phyloP scores from a whole-genome alignment of 1,284 basidiomycete species.

The Fistulinella cinereoalba region DNA sequence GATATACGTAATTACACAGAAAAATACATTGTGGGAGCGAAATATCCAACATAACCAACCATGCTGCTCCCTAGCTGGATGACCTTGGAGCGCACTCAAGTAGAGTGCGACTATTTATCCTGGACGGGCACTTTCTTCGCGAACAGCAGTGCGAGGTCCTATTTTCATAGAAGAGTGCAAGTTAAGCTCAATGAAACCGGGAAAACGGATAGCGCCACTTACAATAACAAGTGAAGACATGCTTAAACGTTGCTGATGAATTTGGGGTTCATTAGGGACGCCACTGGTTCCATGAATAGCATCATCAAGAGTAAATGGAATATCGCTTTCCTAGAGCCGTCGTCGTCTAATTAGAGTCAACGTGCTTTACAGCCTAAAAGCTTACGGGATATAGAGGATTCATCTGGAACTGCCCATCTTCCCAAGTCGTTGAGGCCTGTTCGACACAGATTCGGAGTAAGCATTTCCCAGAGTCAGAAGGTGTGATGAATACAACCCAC shows the following conservation, averaged over 20 bases:
- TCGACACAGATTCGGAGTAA: constrained; percentile 2
- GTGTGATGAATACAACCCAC: constrained; percentile 15
- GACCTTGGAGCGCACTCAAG: neutral
- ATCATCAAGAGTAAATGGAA: constrained; percentile 1
- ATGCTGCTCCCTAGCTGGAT: neutral
- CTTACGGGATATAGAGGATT: constrained; percentile 3
- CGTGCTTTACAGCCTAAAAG: neutral
- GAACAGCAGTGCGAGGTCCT: constrained; percentile 27
- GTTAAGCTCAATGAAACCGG: too few species aligned
- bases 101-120: neutral
- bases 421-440: constrained; percentile 7
- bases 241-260: constrained; percentile 17
- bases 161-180: neutral
- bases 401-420: neutral
- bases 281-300: constrained; percentile 12
- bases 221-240: constrained; percentile 25
- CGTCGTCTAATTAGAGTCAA: constrained; percentile 1
- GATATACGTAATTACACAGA: constrained; percentile 9
- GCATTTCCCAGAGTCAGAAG: constrained; percentile 3
- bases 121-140: constrained; percentile 1
- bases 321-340: constrained; percentile 12
- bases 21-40: too few species aligned
- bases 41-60: neutral
- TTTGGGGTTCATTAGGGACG: neutral
- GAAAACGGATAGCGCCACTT: constrained; percentile 7